phyloP scores from a whole-genome alignment of 192 early-diverging fungal species.

The Pilobolus umbonatus region DNA sequence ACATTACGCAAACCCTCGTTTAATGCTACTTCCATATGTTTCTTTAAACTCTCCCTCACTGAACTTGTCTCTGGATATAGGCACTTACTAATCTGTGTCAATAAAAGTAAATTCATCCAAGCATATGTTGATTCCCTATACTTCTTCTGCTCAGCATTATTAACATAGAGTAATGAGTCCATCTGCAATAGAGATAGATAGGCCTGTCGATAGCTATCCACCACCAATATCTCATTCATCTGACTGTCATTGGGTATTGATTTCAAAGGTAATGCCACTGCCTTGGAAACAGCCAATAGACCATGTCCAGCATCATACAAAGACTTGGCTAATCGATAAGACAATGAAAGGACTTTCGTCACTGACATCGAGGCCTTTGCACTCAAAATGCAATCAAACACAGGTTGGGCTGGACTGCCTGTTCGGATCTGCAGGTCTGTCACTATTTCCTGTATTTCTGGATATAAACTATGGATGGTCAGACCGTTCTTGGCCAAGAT shows the following conservation, averaged over 20 bases:
- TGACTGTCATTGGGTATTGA: background rate
- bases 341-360: background rate
- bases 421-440: background rate
- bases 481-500: background rate
- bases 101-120: slow-evolving; percentile 19
- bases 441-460: slow-evolving; percentile 9
- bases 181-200: slow-evolving; percentile 8
- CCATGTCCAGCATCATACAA: background rate
- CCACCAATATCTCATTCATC: background rate
- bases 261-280: background rate
- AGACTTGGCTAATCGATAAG: background rate
- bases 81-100: slow-evolving; percentile 14
- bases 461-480: background rate
- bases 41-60: background rate
- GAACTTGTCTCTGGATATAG: slow-evolving; percentile 4
- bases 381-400: background rate
- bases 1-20: background rate
- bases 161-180: slow-evolving; percentile 3
- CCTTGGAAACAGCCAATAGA: background rate
- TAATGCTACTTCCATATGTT: background rate
- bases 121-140: background rate
- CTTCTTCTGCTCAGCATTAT: background rate
- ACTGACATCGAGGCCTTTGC: too few relatives aligned
- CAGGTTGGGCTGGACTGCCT: background rate
- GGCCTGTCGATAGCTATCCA: slow-evolving; percentile 1